phyloP scores from a whole-genome alignment of 164 flowering plant genomes.

The Brasenia schreberi region DNA sequence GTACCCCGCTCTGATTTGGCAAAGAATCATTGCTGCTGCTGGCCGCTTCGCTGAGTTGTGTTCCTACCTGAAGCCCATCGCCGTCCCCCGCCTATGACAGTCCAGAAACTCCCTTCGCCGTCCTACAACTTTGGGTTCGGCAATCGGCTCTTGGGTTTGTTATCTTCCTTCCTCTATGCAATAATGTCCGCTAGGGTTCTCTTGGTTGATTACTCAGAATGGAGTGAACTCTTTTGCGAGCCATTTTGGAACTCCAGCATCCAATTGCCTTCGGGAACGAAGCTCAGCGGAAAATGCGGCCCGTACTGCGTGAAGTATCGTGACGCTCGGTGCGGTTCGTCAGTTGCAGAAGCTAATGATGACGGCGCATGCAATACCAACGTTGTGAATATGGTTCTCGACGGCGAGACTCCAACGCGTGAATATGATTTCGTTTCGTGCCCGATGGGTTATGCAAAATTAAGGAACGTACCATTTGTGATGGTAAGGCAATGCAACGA shows the following conservation, averaged over 20 bases:
- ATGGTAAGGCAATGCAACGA: neutral
- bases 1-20: too few species aligned
- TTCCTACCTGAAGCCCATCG: too few species aligned
- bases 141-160: neutral
- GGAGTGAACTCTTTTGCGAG: constrained; percentile 1
- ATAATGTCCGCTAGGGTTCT: neutral
- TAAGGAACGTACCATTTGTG: neutral
- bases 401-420: neutral
- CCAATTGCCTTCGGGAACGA: neutral
- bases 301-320: neutral
- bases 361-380: neutral
- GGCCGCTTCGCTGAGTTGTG: too few species aligned
- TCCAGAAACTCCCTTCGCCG: too few species aligned
- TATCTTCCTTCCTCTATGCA: neutral
- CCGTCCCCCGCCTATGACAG: too few species aligned
- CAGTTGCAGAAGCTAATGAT: neutral
- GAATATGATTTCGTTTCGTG: neutral
- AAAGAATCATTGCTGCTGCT: too few species aligned
- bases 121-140: neutral
- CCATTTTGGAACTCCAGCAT: neutral
- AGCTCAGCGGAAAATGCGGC: neutral
- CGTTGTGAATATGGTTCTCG: neutral
- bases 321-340: neutral
- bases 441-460: constrained; percentile 1
- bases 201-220: neutral